A percentile compares a stretch with the other conserved stretches of the same genome.
Conservation (phyloP, 2,329 filamentous ascomycete genomes). For the Fusarium sarcochroum region DNA sequence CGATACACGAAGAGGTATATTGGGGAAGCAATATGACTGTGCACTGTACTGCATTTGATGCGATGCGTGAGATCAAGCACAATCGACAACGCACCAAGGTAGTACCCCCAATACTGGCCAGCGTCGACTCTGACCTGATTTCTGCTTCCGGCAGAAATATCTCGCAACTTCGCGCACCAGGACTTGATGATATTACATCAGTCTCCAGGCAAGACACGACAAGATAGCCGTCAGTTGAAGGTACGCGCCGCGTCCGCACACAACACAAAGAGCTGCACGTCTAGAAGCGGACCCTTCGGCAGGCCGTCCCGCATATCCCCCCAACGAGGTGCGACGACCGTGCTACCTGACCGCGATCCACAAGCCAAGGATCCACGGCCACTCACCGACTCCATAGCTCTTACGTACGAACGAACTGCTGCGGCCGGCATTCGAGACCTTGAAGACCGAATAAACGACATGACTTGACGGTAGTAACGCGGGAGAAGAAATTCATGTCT, state of each 20-base stretch:
- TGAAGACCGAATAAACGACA: slow-evolving; percentile 23
- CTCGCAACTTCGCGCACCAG: slow-evolving; percentile 7
- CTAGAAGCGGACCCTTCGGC: slow-evolving; percentile 32
- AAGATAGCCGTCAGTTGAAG: slow-evolving; percentile 28
- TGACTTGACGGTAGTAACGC: slow-evolving; percentile 25
- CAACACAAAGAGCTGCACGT: slow-evolving; percentile 21
- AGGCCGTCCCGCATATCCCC: slow-evolving; percentile 40
- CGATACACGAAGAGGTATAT: slow-evolving; percentile 37
- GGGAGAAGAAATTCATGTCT: slow-evolving; percentile 15
- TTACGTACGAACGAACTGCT: slow-evolving; percentile 47
- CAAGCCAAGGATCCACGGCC: slow-evolving; percentile 43
- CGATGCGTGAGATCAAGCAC: slow-evolving; percentile 36
- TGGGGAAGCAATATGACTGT: slow-evolving; percentile 31
- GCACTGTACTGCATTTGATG: slow-evolving; percentile 17
- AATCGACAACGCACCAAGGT: slow-evolving; percentile 34
- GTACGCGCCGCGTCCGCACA: slow-evolving; percentile 40
- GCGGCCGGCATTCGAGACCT: slow-evolving; percentile 35
- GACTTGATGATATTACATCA: slow-evolving; percentile 17
- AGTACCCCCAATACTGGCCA: slow-evolving; percentile 1
- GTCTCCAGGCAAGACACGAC: neutral
- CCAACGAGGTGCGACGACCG: slow-evolving; percentile 38
- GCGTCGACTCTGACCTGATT: slow-evolving; percentile 19
- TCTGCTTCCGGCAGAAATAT: neutral
- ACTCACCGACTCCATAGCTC: slow-evolving; percentile 48
- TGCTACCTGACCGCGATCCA: slow-evolving; percentile 36